Percentiles rank a stretch among this genome's conserved stretches.
These are phyloP conservation scores for Elsinoe ampelina DNA, from an alignment of 2,329 filamentous ascomycete genomes.

Conservation along the genomic window DNA sequence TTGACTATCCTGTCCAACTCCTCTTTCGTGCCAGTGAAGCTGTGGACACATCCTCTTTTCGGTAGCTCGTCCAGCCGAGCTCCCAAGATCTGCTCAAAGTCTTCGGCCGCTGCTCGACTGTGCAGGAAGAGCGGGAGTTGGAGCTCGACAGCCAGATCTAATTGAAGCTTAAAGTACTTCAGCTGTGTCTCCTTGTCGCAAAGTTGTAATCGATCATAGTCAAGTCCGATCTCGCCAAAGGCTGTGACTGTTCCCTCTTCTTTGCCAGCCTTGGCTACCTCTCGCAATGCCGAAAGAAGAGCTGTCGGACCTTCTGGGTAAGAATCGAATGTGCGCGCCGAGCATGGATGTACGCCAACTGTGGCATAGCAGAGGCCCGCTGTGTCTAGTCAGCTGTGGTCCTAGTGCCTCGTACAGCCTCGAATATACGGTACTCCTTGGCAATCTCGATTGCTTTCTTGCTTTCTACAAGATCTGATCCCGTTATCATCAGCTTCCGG, in stretches of 20 bases:
- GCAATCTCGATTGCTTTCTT: conserved; percentile 65
- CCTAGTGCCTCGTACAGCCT: conserved; percentile 15
- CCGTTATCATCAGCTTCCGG: conserved; percentile 84
- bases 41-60: conserved; percentile 74
- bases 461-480: conserved; percentile 74
- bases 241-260: conserved; percentile 56
- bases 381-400: conserved; percentile 12
- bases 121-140: conserved; percentile 87
- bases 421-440: conserved; percentile 56
- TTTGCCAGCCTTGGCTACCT: conserved; percentile 54
- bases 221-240: conserved; percentile 90
- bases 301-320: conserved; percentile 48
- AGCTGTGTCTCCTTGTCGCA: conserved; percentile 71
- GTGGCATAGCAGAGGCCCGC: conserved; percentile 72
- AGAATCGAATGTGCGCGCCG: conserved; percentile 65
- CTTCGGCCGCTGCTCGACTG: conserved; percentile 73
- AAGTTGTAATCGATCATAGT: conserved; percentile 86
- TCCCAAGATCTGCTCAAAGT: conserved; percentile 68
- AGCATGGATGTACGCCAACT: conserved; percentile 89
- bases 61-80: conserved; percentile 45
- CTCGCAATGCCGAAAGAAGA: conserved; percentile 50
- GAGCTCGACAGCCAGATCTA: conserved; percentile 65
- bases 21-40: conserved; percentile 78
- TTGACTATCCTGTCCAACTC: conserved; percentile 76
- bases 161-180: conserved; percentile 74